These are phyloP conservation scores for Bauhinia variegata DNA, from an alignment of 306 rosid genomes.

Conservation along the genomic window DNA sequence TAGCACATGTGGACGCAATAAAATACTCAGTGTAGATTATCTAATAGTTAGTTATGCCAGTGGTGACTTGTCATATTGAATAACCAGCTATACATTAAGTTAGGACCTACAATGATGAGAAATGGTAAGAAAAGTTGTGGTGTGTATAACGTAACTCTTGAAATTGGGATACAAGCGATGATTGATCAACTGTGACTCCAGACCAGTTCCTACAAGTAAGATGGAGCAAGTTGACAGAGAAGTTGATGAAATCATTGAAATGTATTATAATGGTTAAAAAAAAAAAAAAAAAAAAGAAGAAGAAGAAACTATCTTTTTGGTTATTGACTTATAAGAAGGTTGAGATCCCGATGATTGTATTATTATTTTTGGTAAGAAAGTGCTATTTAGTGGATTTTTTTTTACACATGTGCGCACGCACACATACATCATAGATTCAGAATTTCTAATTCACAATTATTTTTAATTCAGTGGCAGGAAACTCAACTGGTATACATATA, in stretches of 20 bases:
- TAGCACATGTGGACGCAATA: too few relatives aligned
- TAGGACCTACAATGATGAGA: too few relatives aligned
- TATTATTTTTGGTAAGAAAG: conserved; percentile 11
- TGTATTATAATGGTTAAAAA: conserved; percentile 14
- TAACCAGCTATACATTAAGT: too few relatives aligned
- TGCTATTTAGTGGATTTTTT: not conserved
- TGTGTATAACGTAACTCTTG: not conserved
- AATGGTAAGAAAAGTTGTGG: too few relatives aligned
- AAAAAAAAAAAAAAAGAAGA: too few relatives aligned
- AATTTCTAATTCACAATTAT: conserved; percentile 39
- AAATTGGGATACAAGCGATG: conserved; percentile 1
- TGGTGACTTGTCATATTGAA: too few relatives aligned
- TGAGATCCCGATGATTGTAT: not conserved
- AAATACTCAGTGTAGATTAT: too few relatives aligned
- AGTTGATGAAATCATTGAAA: conserved; percentile 13
- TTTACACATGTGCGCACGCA: not conserved
- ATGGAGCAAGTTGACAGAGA: not conserved
- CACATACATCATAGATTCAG: not conserved
- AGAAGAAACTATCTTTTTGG: not conserved
- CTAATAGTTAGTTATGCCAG: too few relatives aligned
- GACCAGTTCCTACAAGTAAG: too few relatives aligned
- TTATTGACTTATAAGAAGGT: conserved; percentile 15
- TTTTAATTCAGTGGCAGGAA: conserved; percentile 88
- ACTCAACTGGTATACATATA: conserved; percentile 78
- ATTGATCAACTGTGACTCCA: not conserved